Conservation (phyloP, 208 protist genomes). For the Vickermania ingenoplastis region DNA sequence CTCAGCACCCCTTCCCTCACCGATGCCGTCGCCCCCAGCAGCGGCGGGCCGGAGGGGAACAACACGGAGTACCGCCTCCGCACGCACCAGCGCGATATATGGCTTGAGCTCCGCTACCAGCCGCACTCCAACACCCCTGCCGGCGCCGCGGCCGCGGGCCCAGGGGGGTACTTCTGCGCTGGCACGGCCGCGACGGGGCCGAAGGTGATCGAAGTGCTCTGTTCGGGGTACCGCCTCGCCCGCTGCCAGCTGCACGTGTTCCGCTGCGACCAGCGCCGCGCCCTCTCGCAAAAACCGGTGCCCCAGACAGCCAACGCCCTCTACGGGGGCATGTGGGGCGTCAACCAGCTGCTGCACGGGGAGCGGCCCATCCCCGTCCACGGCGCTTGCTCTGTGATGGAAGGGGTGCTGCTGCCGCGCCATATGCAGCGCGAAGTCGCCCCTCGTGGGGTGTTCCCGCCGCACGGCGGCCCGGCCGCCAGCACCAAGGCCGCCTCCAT, state of each 20-base stretch:
- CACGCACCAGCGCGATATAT: slow-evolving; percentile 49
- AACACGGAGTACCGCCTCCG: slow-evolving; percentile 17
- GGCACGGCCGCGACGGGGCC: slow-evolving; percentile 32
- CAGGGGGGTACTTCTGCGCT: no score
- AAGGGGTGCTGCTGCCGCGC: slow-evolving; percentile 60
- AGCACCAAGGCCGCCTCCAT: neutral
- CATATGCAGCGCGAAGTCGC: slow-evolving; percentile 48
- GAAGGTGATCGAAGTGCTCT: slow-evolving; percentile 67
- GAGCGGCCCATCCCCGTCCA: slow-evolving; percentile 30
- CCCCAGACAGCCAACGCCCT: slow-evolving; percentile 58
- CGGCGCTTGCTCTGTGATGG: slow-evolving; percentile 39
- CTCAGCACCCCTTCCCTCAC: neutral
- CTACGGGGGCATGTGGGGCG: slow-evolving; percentile 32
- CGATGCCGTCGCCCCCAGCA: neutral
- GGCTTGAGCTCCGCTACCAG: slow-evolving; percentile 45
- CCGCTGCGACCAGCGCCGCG: slow-evolving; percentile 36
- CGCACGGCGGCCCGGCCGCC: neutral
- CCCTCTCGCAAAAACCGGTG: slow-evolving; percentile 25
- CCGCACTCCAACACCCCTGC: neutral
- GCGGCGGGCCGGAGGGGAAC: slow-evolving; percentile 9
- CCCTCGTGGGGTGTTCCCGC: slow-evolving; percentile 13
- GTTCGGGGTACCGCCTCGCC: slow-evolving; percentile 71
- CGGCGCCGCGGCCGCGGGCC: neutral
- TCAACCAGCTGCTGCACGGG: slow-evolving; percentile 40
- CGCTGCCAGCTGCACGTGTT: slow-evolving; percentile 77